These are phyloP conservation scores for Penicillium sp. DNA, from an alignment of 2,329 filamentous ascomycete species.

Conservation along the genomic window DNA sequence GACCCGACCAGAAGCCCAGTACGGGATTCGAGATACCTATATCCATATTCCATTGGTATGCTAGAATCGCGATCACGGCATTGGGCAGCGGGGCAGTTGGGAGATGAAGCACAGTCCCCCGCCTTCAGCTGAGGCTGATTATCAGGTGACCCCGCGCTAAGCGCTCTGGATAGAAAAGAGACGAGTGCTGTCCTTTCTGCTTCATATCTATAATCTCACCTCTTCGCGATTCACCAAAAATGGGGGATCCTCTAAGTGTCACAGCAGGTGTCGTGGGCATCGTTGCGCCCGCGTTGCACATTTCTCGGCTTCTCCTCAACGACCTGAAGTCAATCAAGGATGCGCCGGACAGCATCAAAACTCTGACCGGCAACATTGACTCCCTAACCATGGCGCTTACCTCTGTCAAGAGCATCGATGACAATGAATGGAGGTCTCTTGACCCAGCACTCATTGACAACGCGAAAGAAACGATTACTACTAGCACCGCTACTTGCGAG, in stretches of 20 bases:
- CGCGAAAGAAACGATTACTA: slow-evolving; percentile 12
- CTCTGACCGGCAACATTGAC: slow-evolving; percentile 9
- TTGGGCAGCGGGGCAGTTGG: background rate
- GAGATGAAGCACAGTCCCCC: background rate
- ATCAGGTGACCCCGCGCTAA: slow-evolving; percentile 9
- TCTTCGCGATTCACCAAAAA: background rate
- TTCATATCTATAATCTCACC: background rate
- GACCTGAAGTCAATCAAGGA: slow-evolving; percentile 22
- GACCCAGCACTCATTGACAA: slow-evolving; percentile 9
- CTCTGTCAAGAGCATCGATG: slow-evolving; percentile 13
- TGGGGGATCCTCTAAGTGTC: slow-evolving; percentile 19
- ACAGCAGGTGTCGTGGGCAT: slow-evolving; percentile 14
- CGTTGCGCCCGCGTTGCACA: slow-evolving; percentile 17
- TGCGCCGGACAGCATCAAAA: slow-evolving; percentile 12
- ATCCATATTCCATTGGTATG: background rate
- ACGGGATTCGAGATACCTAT: background rate
- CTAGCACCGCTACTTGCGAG: slow-evolving; percentile 11
- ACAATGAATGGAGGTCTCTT: slow-evolving; percentile 9
- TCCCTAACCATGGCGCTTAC: slow-evolving; percentile 13
- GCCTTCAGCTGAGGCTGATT: slow-evolving; percentile 1
- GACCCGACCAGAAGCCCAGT: background rate
- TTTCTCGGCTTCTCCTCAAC: slow-evolving; percentile 13
- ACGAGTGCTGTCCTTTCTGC: background rate
- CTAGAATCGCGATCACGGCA: too few relatives aligned
- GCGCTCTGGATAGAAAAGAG: background rate